Evolutionary conservation across 2,329 filamentous ascomycete genomes (phyloP).

Genomic region (Chaetomium olivaceum): DNA sequence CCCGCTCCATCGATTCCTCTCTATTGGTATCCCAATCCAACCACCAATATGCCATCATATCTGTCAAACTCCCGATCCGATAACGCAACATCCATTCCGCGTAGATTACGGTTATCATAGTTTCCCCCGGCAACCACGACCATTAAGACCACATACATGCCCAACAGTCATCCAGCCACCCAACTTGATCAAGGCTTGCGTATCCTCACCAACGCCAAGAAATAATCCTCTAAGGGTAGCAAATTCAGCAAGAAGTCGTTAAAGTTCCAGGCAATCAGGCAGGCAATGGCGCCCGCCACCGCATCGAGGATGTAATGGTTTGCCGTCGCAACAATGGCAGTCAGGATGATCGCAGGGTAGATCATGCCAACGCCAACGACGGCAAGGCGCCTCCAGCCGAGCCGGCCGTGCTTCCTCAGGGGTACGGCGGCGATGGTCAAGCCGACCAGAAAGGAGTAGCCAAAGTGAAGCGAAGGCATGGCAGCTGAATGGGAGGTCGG

Average conservation of each 20-base stretch:
- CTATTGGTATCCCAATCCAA: background rate
- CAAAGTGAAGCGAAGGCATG: constrained; percentile 76
- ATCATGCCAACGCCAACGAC: constrained; percentile 54
- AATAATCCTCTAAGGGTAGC: constrained; percentile 66
- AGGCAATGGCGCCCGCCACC: constrained; percentile 66
- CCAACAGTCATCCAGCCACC: background rate
- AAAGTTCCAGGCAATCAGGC: constrained; percentile 61
- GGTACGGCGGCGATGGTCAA: constrained; percentile 68
- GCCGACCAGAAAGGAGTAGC: constrained; percentile 72
- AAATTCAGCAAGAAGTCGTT: constrained; percentile 62
- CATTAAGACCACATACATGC: too few species aligned
- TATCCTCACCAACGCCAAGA: constrained; percentile 62
- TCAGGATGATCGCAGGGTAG: constrained; percentile 65
- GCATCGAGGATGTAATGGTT: constrained; percentile 75
- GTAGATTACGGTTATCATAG: background rate
- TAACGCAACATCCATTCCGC: background rate
- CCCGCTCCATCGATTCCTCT: background rate
- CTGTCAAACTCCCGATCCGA: background rate
- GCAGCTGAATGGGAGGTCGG: constrained; percentile 52
- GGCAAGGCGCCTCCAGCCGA: constrained; percentile 51
- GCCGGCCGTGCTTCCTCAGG: constrained; percentile 54
- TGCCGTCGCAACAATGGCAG: constrained; percentile 69
- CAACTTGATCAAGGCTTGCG: constrained; percentile 55
- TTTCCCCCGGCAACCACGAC: background rate
- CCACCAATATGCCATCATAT: background rate